Percentiles rank a stretch among this genome's conserved stretches.
These are phyloP conservation scores for Phytophthora litchii DNA, from an alignment of 352 stramenopile species.

Conservation along the genomic window DNA sequence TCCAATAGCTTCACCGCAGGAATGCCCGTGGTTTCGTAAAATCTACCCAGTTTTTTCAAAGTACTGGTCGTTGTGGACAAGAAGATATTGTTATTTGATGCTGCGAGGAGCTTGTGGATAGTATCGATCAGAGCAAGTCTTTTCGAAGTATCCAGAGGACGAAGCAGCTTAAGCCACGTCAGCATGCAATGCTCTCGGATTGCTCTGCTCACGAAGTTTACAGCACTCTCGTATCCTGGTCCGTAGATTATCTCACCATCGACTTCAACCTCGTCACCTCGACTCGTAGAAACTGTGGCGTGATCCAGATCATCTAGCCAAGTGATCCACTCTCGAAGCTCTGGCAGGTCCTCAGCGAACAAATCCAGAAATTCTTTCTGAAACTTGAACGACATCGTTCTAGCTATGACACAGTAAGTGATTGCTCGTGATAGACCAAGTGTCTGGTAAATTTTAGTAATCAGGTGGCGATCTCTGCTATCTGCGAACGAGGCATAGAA, in stretches of 20 bases:
- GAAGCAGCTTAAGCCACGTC: slow-evolving; percentile 53
- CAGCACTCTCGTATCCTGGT: slow-evolving; percentile 26
- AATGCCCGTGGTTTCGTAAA: slow-evolving; percentile 56
- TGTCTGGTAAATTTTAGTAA: slow-evolving; percentile 64
- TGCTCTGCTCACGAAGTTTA: slow-evolving; percentile 50
- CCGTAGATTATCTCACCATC: slow-evolving; percentile 3
- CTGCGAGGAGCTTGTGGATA: slow-evolving; percentile 24
- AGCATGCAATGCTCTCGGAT: slow-evolving; percentile 51
- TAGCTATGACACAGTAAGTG: slow-evolving; percentile 48
- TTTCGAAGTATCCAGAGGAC: slow-evolving; percentile 28
- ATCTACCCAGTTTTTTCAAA: slow-evolving; percentile 59
- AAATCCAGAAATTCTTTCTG: slow-evolving; percentile 64
- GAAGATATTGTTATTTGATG: slow-evolving; percentile 9
- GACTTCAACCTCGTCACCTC: background rate
- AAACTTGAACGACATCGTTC: slow-evolving; percentile 45
- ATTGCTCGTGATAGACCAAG: slow-evolving; percentile 38
- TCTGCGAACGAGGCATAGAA: slow-evolving; percentile 57
- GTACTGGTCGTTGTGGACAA: slow-evolving; percentile 25
- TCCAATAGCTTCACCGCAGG: slow-evolving; percentile 46
- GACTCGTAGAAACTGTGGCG: slow-evolving; percentile 7
- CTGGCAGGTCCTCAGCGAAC: slow-evolving; percentile 48
- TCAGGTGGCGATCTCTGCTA: slow-evolving; percentile 42
- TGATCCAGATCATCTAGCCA: slow-evolving; percentile 47
- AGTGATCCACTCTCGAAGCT: slow-evolving; percentile 55
- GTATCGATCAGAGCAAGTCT: slow-evolving; percentile 45